A percentile compares a stretch with the other conserved stretches of the same genome.
phyloP scores from a whole-genome alignment of 2,329 filamentous ascomycete genomes.

The Xylariales sp. region DNA sequence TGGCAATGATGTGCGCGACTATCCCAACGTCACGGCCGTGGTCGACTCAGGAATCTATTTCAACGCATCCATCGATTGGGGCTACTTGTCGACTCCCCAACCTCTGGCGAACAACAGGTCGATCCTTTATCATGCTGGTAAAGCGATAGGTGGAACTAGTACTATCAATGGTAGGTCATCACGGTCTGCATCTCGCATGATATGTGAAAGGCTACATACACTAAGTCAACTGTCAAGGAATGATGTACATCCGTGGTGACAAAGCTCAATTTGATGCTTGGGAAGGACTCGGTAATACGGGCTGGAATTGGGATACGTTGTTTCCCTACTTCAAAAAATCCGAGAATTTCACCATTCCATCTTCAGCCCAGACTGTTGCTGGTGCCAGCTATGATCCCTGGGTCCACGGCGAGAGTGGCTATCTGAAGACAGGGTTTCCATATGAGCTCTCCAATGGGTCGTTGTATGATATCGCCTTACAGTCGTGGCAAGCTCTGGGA shows the following conservation, averaged over 20 bases:
- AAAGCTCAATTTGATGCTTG: constrained; percentile 36
- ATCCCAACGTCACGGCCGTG: constrained; percentile 3
- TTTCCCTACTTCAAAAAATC: constrained; percentile 42
- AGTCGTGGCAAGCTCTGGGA: constrained; percentile 26
- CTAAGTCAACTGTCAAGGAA: too few relatives aligned
- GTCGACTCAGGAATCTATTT: background rate
- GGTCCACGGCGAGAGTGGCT: constrained; percentile 30
- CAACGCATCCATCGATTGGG: constrained; percentile 2
- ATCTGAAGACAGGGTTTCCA: constrained; percentile 31
- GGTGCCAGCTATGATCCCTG: constrained; percentile 29
- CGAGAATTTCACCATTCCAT: constrained; percentile 30
- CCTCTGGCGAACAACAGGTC: constrained; percentile 22
- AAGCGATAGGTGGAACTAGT: constrained; percentile 34
- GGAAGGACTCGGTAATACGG: constrained; percentile 36
- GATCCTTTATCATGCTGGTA: constrained; percentile 28
- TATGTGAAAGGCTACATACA: too few relatives aligned
- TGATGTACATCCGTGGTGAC: constrained; percentile 42
- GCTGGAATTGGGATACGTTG: constrained; percentile 42
- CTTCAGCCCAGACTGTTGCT: constrained; percentile 22
- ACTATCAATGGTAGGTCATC: too few relatives aligned
- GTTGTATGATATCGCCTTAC: constrained; percentile 21
- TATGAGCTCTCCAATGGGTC: constrained; percentile 26
- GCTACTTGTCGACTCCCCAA: constrained; percentile 17
- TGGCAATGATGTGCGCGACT: background rate
- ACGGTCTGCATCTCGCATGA: too few relatives aligned